phyloP scores from a whole-genome alignment of 2,329 filamentous ascomycete species.

The Pseudogymnoascus pannorum region DNA sequence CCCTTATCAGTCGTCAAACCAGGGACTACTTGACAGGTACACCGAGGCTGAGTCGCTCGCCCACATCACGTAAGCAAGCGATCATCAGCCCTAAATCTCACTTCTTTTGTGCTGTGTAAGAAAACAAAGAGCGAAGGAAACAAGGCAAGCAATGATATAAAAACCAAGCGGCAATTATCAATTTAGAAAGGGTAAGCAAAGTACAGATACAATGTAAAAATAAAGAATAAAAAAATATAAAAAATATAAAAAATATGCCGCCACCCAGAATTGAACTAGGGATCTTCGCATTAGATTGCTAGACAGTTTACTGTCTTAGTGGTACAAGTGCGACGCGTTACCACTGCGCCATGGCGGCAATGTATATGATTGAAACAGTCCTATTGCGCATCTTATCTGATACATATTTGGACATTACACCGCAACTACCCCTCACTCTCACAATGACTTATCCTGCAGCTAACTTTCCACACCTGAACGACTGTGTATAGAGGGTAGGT shows the following conservation, averaged over 20 bases:
- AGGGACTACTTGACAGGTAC: background rate
- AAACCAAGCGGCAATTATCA: background rate
- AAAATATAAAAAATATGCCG: slow-evolving; percentile 2
- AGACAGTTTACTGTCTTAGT: slow-evolving; percentile 10
- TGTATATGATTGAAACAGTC: background rate
- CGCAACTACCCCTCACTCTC: no score
- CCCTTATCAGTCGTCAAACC: background rate
- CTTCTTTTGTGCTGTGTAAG: background rate
- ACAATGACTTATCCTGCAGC: no score
- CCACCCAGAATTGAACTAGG: slow-evolving; percentile 8
- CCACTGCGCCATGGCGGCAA: slow-evolving; percentile 9
- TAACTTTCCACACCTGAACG: background rate
- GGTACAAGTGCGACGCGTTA: slow-evolving; percentile 10
- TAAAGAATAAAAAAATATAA: background rate
- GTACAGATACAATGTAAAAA: background rate
- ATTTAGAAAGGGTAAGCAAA: background rate
- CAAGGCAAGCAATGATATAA: background rate
- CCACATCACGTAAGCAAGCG: background rate
- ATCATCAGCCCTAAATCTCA: background rate
- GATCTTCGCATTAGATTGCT: slow-evolving; percentile 9
- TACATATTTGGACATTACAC: background rate
- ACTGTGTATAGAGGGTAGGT: background rate
- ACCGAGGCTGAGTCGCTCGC: background rate
- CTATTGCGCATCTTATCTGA: background rate
- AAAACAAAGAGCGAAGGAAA: background rate